Conservation (phyloP, 2,329 filamentous ascomycete species). For the Curvularia sp. region DNA sequence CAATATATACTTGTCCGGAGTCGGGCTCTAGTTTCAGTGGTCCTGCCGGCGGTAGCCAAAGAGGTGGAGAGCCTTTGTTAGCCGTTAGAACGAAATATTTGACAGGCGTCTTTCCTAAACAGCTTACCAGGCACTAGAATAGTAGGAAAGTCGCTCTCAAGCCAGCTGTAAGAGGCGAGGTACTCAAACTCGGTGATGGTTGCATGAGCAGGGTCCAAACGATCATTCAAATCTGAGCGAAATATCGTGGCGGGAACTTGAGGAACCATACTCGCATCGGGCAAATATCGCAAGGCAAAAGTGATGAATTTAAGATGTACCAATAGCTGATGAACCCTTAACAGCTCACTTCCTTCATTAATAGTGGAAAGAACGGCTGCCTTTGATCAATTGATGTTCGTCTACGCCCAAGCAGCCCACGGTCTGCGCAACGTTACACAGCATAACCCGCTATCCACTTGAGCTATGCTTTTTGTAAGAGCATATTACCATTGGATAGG, state of each 20-base stretch:
- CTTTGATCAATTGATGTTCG: not conserved
- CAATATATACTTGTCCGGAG: slow-evolving; percentile 42
- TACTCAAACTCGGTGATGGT: slow-evolving; percentile 41
- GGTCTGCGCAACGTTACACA: slow-evolving; percentile 1
- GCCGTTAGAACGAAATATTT: not conserved
- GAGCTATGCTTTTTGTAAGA: too few species aligned
- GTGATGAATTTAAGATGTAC: slow-evolving; percentile 12
- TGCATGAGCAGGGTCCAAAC: slow-evolving; percentile 38
- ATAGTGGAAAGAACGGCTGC: not conserved
- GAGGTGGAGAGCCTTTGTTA: slow-evolving; percentile 45
- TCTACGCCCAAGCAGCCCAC: not conserved
- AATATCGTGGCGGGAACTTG: slow-evolving; percentile 5
- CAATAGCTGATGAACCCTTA: slow-evolving; percentile 1
- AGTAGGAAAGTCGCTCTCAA: slow-evolving; percentile 51
- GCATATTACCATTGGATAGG: slow-evolving; percentile 2
- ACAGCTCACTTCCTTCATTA: not conserved
- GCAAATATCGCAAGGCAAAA: slow-evolving; percentile 7
- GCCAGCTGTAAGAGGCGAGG: slow-evolving; percentile 61
- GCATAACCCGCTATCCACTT: not conserved
- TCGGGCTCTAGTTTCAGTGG: slow-evolving; percentile 29
- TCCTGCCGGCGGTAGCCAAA: slow-evolving; percentile 22
- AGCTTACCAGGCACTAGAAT: slow-evolving; percentile 36
- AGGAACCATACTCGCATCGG: slow-evolving; percentile 6
- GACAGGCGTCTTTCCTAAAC: not conserved
- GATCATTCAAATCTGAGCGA: slow-evolving; percentile 5